Percentiles rank a stretch among this genome's conserved stretches.
Evolutionary conservation across 805 yeast species (phyloP).

Genomic region (Ogataea trehaloabstinens): DNA sequence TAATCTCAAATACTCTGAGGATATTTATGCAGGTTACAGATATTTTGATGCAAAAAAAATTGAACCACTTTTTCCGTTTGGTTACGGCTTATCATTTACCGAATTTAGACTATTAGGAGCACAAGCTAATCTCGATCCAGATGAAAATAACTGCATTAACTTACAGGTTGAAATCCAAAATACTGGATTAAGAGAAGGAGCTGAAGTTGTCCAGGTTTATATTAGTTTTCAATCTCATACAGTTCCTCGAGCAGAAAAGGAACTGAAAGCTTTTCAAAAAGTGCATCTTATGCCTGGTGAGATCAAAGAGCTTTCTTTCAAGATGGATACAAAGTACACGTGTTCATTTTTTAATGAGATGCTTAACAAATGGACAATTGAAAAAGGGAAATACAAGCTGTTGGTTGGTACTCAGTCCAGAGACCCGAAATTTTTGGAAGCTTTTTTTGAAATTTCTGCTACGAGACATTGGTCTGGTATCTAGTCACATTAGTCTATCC

Average conservation of each 20-base stretch:
- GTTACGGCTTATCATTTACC: neutral
- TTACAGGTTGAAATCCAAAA: neutral
- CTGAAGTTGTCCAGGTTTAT: neutral
- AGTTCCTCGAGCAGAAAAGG: slow-evolving; percentile 9
- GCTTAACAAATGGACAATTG: neutral
- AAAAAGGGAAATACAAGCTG: neutral
- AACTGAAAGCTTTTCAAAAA: too few species aligned
- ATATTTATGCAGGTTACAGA: too few species aligned
- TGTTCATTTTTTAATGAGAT: neutral
- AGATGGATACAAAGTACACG: neutral
- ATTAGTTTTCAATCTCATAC: neutral
- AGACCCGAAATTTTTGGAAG: neutral
- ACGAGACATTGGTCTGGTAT: neutral
- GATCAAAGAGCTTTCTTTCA: neutral
- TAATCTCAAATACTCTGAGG: neutral
- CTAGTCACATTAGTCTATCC: too few species aligned
- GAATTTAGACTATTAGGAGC: neutral
- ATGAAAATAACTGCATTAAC: too few species aligned
- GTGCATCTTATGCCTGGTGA: too few species aligned
- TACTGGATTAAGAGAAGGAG: neutral
- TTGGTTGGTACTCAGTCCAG: neutral
- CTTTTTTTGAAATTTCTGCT: neutral
- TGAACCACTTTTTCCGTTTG: neutral
- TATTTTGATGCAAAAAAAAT: too few species aligned
- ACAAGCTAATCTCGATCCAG: too few species aligned